Base-by-base conservation (phyloP, 495 filamentous ascomycete species). In the Trichoderma reesei region DNA sequence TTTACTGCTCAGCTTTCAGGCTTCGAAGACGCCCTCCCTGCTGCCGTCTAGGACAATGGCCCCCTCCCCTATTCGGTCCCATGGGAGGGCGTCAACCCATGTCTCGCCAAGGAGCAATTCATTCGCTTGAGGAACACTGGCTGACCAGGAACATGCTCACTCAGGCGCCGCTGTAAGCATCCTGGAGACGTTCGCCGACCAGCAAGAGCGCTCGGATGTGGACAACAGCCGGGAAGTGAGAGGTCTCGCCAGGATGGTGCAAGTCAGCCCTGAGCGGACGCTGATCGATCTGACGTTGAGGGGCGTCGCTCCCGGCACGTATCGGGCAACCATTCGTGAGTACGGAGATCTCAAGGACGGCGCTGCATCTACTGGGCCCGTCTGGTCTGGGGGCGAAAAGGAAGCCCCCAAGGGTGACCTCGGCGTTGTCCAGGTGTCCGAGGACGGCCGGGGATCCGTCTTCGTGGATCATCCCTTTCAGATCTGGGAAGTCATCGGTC, bases 401-500 rank as follows among this genome's bases (percentile, higher is more conserved):
- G 69, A 67, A n/a, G 63, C 80, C 65, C 79, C 82, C 11, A 83
- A 86, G 54, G 94, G 93, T 1, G 69, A 85, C 0, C 81, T 97
- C 60, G 93, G 92, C 5, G 81, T 81, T 1, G 77, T 98, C 13
- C 77, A 88, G 63, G 86, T 98, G n/a, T 83, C 79, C 11, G 73
- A 82, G 65, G 75, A 80, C 64, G 86, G 93, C 3, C 80, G 83
- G 13, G 91, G 90, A 8, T 86, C 83, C 70, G 84, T 87, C 1
- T 91, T 98, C 68, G 67, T 95, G 63, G 90, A 93, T 71, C 85
- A 83, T 66, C 83, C 87, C 1, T 83, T 96, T 64, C 87, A 91
- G 72, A 84, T 96, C 39, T 97, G 94, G 94, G 94, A 97, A 76
- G 82, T 96, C 75, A 95, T 96, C 70, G 94, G 93, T 26, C 85